Conservation (phyloP, 2,329 filamentous ascomycete genomes). For the Aspergillus novoparasiticus region DNA sequence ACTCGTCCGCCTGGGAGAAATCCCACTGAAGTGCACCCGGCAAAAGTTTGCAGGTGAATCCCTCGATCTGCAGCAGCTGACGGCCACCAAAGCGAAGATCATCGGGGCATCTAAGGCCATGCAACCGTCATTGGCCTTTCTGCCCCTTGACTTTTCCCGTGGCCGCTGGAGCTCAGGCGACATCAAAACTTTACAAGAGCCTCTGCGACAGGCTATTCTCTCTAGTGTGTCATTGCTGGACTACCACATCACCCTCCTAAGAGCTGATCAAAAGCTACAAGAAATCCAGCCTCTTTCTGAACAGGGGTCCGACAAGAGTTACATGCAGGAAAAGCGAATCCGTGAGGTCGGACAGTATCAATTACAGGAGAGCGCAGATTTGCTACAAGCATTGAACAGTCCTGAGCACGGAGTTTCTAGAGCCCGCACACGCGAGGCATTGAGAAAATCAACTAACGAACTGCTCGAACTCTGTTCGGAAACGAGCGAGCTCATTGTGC, state of each 20-base stretch:
- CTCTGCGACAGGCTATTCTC: conserved; percentile 39
- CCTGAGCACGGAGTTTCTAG: conserved; percentile 40
- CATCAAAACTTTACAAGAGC: conserved; percentile 40
- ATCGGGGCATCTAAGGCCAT: conserved; percentile 42
- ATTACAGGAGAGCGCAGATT: conserved; percentile 33
- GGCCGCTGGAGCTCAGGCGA: conserved; percentile 51
- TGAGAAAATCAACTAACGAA: conserved; percentile 32
- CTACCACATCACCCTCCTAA: conserved; percentile 40
- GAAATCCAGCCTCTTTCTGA: neutral
- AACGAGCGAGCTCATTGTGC: conserved; percentile 21
- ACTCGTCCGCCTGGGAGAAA: conserved; percentile 30
- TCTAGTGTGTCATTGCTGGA: conserved; percentile 43
- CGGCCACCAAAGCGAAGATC: conserved; percentile 32
- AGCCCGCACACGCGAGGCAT: conserved; percentile 33
- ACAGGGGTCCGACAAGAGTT: conserved; percentile 1
- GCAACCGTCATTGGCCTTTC: conserved; percentile 44
- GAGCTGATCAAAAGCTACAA: neutral
- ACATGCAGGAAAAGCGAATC: conserved; percentile 16
- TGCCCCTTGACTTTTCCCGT: conserved; percentile 51
- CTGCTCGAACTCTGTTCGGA: conserved; percentile 31
- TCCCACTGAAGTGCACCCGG: conserved; percentile 33
- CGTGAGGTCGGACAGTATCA: conserved; percentile 34
- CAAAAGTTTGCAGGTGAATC: conserved; percentile 19
- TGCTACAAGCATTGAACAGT: conserved; percentile 42
- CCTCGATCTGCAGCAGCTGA: conserved; percentile 23